Percentiles rank a stretch among this genome's conserved stretches.
Evolutionary conservation across 2,329 filamentous ascomycete species (phyloP).

Genomic region (Alternaria sp.): DNA sequence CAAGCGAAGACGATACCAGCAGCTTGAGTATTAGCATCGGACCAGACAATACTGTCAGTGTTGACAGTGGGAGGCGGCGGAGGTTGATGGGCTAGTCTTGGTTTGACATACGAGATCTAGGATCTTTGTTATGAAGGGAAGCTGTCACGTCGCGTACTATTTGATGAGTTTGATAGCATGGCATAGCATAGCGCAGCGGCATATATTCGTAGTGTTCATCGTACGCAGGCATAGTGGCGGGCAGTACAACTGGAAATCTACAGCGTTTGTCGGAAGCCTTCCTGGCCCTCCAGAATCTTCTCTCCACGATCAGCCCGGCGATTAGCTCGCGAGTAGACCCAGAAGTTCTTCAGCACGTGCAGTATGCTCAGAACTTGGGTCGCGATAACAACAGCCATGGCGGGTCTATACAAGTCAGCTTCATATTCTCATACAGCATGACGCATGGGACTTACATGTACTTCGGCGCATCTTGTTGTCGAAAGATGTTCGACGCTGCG

Average conservation of each 20-base stretch:
- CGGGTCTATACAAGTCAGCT: neutral
- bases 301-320: conserved; percentile 24
- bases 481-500: conserved; percentile 25
- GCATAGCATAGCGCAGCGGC: conserved; percentile 13
- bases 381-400: conserved; percentile 26
- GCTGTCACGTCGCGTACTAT: neutral
- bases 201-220: neutral
- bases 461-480: conserved; percentile 26
- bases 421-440: neutral
- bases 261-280: conserved; percentile 28
- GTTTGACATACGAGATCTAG: neutral
- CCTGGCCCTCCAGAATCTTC: conserved; percentile 22
- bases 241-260: neutral
- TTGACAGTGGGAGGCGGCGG: conserved; percentile 44
- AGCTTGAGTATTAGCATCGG: conserved; percentile 47
- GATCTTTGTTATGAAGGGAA: neutral
- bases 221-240: neutral
- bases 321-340: conserved; percentile 16
- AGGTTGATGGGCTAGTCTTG: conserved; percentile 33
- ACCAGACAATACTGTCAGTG: conserved; percentile 47
- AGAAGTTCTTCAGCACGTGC: conserved; percentile 15
- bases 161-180: conserved; percentile 13
- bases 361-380: conserved; percentile 24
- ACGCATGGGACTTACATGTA: conserved; percentile 7
- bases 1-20: conserved; percentile 38